phyloP scores from a whole-genome alignment of 2,329 filamentous ascomycete genomes.

The Sarocladium brachiariae region DNA sequence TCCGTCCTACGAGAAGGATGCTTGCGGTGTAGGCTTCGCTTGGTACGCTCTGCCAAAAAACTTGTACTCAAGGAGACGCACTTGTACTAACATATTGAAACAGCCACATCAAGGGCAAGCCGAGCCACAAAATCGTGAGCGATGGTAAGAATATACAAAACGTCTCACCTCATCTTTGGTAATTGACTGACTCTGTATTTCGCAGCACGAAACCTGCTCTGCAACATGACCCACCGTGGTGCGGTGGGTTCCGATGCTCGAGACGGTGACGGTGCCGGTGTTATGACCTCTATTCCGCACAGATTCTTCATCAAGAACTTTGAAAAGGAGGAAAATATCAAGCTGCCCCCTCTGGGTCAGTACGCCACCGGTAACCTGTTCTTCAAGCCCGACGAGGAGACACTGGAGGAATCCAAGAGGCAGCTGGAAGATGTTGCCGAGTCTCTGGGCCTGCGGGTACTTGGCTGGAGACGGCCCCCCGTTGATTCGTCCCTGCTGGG shows the following conservation, averaged over 20 bases:
- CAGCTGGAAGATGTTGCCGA: conserved; percentile 93
- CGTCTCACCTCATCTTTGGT: neutral
- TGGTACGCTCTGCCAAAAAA: conserved; percentile 55
- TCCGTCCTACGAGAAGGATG: conserved; percentile 94
- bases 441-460: conserved; percentile 76
- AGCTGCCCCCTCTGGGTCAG: conserved; percentile 80
- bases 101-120: conserved; percentile 93
- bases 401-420: conserved; percentile 80
- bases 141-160: conserved; percentile 59
- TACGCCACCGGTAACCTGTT: conserved; percentile 98
- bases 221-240: conserved; percentile 99
- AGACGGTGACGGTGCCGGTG: conserved; percentile 96
- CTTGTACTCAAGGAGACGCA: neutral
- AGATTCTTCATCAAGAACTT: conserved; percentile 99
- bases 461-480: conserved; percentile 95
- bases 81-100: conserved; percentile 16
- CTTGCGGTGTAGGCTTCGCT: conserved; percentile 97
- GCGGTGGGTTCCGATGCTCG: conserved; percentile 95
- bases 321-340: conserved; percentile 79
- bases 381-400: conserved; percentile 93
- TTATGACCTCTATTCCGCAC: conserved; percentile 99
- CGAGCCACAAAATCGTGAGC: conserved; percentile 97
- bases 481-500: conserved; percentile 89
- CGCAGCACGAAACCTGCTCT: conserved; percentile 81
- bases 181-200: conserved; percentile 8